Percentiles rank a stretch among this genome's conserved stretches.
These are phyloP conservation scores for Sphenostylis stenocarpa DNA, from an alignment of 306 rosid species.

Conservation along the genomic window DNA sequence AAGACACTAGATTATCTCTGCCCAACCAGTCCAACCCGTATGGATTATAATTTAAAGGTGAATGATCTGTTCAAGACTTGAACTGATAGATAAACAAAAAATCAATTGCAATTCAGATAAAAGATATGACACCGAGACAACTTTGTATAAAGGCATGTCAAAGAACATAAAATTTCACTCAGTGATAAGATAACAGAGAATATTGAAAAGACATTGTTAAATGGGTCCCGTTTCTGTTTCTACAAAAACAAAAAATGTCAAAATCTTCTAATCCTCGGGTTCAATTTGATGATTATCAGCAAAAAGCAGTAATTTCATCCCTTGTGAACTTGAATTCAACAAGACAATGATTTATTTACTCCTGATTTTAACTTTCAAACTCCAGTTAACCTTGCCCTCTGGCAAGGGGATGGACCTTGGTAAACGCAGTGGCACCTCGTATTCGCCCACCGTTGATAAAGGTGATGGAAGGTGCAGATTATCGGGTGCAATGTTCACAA, in stretches of 20 bases:
- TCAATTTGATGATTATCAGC: slow-evolving; percentile 9
- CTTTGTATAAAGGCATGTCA: not conserved
- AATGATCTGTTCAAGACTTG: not conserved
- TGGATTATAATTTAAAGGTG: no score
- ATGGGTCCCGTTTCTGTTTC: not conserved
- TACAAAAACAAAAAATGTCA: not conserved
- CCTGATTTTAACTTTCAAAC: slow-evolving; percentile 70
- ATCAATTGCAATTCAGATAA: not conserved
- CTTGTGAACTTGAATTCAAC: slow-evolving; percentile 8
- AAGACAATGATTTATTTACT: slow-evolving; percentile 41
- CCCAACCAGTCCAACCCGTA: not conserved
- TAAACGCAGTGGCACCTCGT: slow-evolving; percentile 76
- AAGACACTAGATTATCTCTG: not conserved
- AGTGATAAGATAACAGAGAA: not conserved
- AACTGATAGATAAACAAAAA: not conserved
- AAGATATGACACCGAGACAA: not conserved
- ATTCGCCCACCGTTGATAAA: slow-evolving; percentile 67
- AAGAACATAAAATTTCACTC: not conserved
- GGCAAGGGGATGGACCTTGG: slow-evolving; percentile 87
- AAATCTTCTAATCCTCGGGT: not conserved
- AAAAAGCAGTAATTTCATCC: slow-evolving; percentile 23
- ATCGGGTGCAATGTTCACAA: slow-evolving; percentile 51
- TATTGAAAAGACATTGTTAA: not conserved
- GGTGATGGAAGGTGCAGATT: slow-evolving; percentile 57
- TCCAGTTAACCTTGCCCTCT: slow-evolving; percentile 76